Conservation (phyloP, 148 eudicot species). For the Camellia granthamiana region DNA sequence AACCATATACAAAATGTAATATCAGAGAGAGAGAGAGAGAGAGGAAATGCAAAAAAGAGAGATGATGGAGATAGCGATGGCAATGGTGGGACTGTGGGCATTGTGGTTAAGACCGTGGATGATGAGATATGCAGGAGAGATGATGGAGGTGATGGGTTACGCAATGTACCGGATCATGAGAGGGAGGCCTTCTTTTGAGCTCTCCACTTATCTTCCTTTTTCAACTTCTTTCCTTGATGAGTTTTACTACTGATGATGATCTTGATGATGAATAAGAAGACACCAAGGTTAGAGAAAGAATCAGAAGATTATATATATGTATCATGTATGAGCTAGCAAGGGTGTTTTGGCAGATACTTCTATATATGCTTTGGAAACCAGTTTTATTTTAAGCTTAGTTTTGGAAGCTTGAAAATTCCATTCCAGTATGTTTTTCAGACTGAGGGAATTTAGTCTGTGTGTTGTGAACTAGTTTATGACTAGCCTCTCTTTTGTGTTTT, state of each 20-base stretch:
- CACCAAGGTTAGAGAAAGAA: too few relatives aligned
- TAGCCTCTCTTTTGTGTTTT: too few relatives aligned
- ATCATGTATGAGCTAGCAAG: too few relatives aligned
- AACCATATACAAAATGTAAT: too few relatives aligned
- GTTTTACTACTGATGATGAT: background rate
- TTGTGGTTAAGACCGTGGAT: conserved; percentile 6
- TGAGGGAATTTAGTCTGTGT: too few relatives aligned
- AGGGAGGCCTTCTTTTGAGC: background rate
- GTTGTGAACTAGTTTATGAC: too few relatives aligned
- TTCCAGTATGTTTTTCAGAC: too few relatives aligned
- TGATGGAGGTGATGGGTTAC: conserved; percentile 10
- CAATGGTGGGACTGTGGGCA: conserved; percentile 16
- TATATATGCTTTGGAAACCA: too few relatives aligned
- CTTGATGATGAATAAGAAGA: background rate
- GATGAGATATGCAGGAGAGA: conserved; percentile 10
- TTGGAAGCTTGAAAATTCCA: too few relatives aligned
- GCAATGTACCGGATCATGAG: background rate
- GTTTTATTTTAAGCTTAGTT: too few relatives aligned
- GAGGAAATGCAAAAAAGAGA: background rate
- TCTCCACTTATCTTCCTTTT: conserved; percentile 14
- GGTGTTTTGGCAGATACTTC: too few relatives aligned
- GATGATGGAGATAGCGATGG: conserved; percentile 13
- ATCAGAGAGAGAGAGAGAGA: background rate
- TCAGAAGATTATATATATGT: too few relatives aligned
- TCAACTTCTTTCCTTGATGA: background rate